phyloP scores from a whole-genome alignment of 2,329 filamentous ascomycete species.

The Ceratocystis lukuohia region DNA sequence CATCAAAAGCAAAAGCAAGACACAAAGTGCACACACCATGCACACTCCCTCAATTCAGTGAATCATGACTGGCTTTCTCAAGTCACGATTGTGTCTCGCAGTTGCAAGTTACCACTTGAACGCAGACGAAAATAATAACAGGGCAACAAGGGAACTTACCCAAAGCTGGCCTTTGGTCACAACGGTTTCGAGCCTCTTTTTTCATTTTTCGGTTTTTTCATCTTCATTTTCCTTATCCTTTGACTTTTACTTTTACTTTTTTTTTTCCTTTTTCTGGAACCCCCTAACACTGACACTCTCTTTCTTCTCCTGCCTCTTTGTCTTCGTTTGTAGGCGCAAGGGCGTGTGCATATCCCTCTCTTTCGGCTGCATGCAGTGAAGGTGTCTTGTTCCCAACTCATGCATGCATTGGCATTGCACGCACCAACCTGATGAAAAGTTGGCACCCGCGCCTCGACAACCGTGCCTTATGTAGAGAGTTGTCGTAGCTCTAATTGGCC shows the following conservation, averaged over 20 bases:
- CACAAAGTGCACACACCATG: neutral
- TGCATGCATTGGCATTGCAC: neutral
- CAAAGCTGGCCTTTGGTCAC: too few relatives aligned
- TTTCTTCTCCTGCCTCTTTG: neutral
- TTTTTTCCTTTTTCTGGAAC: neutral
- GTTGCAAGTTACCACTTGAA: too few relatives aligned
- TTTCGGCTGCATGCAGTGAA: neutral
- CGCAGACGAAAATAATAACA: too few relatives aligned
- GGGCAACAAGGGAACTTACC: too few relatives aligned
- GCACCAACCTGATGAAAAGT: neutral
- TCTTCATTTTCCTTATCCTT: neutral
- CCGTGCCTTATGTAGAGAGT: neutral
- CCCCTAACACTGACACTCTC: neutral
- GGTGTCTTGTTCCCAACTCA: neutral
- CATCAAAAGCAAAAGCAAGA: neutral
- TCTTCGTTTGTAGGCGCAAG: neutral
- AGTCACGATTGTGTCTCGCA: neutral
- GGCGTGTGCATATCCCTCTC: constrained; percentile 5
- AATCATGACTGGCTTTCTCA: neutral
- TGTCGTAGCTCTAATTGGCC: neutral
- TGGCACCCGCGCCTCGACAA: neutral
- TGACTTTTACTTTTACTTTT: neutral
- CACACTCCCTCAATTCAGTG: neutral
- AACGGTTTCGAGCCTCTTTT: neutral
- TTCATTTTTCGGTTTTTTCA: neutral